A percentile compares a stretch with the other conserved stretches of the same genome.
Conservation (phyloP, 208 protist genomes). For the Wallacemonas sp. region DNA sequence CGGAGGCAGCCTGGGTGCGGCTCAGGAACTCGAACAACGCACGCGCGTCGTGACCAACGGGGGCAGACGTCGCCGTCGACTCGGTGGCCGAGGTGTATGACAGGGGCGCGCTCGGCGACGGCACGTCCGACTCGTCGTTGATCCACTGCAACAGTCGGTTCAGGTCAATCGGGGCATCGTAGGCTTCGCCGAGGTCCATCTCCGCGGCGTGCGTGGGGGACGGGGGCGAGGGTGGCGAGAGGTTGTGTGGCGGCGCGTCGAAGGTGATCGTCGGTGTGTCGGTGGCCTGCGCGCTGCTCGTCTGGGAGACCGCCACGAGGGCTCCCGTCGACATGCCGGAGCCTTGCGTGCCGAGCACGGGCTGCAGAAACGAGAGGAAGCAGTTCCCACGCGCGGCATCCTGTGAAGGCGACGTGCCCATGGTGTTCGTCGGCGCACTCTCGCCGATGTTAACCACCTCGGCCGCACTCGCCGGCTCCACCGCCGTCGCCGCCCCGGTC, state of each 20-base stretch:
- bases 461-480: background rate
- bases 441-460: background rate
- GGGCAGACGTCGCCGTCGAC: background rate
- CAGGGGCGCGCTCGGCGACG: background rate
- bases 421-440: too few species aligned
- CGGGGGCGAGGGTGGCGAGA: background rate
- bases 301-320: too few species aligned
- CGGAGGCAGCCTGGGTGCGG: background rate
- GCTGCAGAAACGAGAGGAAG: slow-evolving; percentile 16
- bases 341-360: slow-evolving; percentile 1
- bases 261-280: background rate
- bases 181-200: background rate
- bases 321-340: background rate
- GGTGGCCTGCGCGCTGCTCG: too few species aligned
- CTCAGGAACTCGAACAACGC: background rate
- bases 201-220: too few species aligned
- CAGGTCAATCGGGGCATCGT: background rate
- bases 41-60: background rate
- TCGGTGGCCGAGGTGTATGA: background rate
- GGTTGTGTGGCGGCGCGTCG: background rate
- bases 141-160: slow-evolving; percentile 8
- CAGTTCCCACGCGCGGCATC: slow-evolving; percentile 4
- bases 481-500: background rate
- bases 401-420: too few species aligned
- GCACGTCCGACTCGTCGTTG: background rate